Evolutionary conservation across 352 stramenopile genomes (phyloP).

Genomic region (Globisporangium acanthophoron): DNA sequence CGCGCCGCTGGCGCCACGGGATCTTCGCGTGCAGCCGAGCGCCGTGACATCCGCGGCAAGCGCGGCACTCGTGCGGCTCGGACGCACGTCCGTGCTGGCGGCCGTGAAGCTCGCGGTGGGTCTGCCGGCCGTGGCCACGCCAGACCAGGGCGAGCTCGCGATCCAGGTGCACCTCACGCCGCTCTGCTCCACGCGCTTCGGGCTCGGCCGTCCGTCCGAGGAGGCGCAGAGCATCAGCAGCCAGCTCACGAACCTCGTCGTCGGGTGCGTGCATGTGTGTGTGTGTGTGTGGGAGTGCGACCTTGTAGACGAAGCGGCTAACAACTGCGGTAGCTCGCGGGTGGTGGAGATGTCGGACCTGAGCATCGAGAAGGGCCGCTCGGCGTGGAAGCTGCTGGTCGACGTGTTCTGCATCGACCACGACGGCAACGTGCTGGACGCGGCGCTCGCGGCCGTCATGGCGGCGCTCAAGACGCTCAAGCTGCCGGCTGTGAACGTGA

Average conservation of each 20-base stretch:
- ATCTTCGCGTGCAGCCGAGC: conserved; percentile 60
- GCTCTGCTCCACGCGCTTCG: conserved; percentile 71
- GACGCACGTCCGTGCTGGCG: conserved; percentile 65
- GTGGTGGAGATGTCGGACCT: conserved; percentile 76
- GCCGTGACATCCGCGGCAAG: conserved; percentile 60
- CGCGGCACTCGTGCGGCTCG: conserved; percentile 70
- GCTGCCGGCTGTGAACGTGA: conserved; percentile 57
- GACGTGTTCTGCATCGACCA: conserved; percentile 79
- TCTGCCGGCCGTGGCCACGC: conserved; percentile 55
- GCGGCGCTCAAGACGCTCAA: conserved; percentile 56
- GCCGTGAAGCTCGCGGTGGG: conserved; percentile 73
- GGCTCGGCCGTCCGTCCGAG: conserved; percentile 60
- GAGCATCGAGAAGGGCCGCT: conserved; percentile 67
- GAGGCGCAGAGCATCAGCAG: conserved; percentile 76
- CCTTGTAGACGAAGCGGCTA: too few relatives aligned
- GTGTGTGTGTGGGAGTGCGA: not conserved
- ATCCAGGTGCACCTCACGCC: conserved; percentile 79
- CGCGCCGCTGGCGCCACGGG: conserved; percentile 31
- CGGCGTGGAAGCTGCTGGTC: conserved; percentile 78
- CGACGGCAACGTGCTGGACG: conserved; percentile 77
- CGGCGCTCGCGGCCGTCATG: conserved; percentile 65
- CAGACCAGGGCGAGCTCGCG: conserved; percentile 72
- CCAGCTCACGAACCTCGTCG: conserved; percentile 64
- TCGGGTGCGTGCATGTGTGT: conserved; percentile 31
- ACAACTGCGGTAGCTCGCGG: conserved; percentile 34